These are phyloP conservation scores for Pseudogymnoascus sp. DNA, from an alignment of 2,329 filamentous ascomycete genomes.

Conservation along the genomic window DNA sequence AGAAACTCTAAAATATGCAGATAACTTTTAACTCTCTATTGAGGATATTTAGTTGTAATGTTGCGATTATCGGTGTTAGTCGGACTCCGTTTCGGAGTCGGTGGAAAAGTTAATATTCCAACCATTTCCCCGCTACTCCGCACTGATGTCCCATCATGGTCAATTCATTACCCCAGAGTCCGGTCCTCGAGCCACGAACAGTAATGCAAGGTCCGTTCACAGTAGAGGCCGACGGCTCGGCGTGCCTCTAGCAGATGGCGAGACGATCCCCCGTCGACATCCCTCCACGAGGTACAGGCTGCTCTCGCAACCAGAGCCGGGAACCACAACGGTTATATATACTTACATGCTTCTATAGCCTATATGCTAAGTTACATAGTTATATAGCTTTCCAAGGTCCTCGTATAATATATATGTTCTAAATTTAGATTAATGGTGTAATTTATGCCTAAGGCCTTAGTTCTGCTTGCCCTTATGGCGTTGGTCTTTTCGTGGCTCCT, in stretches of 20 bases:
- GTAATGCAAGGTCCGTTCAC: slow-evolving; percentile 46
- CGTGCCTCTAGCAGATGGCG: slow-evolving; percentile 51
- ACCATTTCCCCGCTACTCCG: not conserved
- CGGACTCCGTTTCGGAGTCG: not conserved
- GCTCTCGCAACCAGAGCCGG: slow-evolving; percentile 44
- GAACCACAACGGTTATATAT: slow-evolving; percentile 50
- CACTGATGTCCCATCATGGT: not conserved
- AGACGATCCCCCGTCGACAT: slow-evolving; percentile 63
- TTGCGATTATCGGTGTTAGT: not conserved
- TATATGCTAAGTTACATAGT: too few relatives aligned
- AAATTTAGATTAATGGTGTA: too few relatives aligned
- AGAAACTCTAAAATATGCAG: not conserved
- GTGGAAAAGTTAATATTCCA: not conserved
- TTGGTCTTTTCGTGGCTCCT: not conserved
- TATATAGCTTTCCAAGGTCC: too few relatives aligned
- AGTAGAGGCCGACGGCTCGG: slow-evolving; percentile 54
- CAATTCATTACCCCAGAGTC: too few relatives aligned
- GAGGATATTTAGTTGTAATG: not conserved
- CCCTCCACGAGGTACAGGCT: slow-evolving; percentile 49
- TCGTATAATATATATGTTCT: too few relatives aligned
- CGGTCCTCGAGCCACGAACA: not conserved
- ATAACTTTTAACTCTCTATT: not conserved
- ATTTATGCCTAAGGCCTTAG: too few relatives aligned
- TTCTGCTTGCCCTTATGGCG: too few relatives aligned
- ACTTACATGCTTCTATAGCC: too few relatives aligned